Evolutionary conservation across 352 stramenopile genomes (phyloP), one percentile per base, ranked within the genome.

Genomic region (Phytophthora hybrid): DNA sequence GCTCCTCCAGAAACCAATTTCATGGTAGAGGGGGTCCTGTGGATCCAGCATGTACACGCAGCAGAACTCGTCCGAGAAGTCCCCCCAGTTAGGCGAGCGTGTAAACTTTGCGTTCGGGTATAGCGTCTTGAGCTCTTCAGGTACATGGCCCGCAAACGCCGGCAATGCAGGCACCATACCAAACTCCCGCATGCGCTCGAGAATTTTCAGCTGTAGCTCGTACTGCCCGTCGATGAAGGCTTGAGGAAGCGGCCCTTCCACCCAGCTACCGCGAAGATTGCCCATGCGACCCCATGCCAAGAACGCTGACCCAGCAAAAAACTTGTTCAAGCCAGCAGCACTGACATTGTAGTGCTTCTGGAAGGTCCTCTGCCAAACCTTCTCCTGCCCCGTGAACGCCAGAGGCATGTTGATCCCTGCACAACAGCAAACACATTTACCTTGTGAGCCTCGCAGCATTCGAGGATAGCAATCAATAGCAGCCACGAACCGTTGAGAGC

Each of bases 91-190:
- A 13, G 89, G 87, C 18, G 88, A 95, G 14, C 89, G 81, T 46
- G 83, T 80, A 70, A 97, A 96, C 66, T 93, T 95, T 16, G 90
- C 84, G 14, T 89, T 73, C 1, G 91, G 81, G 71, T 90, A 96
- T 9, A 90, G 72, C 19, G 70, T 26, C 59, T 90, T 85, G 46
- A 98, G 67, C 59, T 96, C 91, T 71, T 95, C 80, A 0, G 94
- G 93, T 23, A 98, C 90, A 60, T 98, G 92, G 1, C 93, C 88
- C 2, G 88, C 90, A 71, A 98, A 98, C 3, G 81, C 92, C 1
- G 93, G 94, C n/a, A 98, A 78, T 13, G 93, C 86, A 23, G 91
- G 91, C n/a, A 97, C 71, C 84, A 98, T 98, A 53, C 91, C 93
- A 18, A 97, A 91, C 66, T 89, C 80, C n/a, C 80, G 77, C 82